Evolutionary conservation across 2,329 filamentous ascomycete species (phyloP), one percentile per base, ranked within the genome.

Genomic region (Scorias spongiosa): DNA sequence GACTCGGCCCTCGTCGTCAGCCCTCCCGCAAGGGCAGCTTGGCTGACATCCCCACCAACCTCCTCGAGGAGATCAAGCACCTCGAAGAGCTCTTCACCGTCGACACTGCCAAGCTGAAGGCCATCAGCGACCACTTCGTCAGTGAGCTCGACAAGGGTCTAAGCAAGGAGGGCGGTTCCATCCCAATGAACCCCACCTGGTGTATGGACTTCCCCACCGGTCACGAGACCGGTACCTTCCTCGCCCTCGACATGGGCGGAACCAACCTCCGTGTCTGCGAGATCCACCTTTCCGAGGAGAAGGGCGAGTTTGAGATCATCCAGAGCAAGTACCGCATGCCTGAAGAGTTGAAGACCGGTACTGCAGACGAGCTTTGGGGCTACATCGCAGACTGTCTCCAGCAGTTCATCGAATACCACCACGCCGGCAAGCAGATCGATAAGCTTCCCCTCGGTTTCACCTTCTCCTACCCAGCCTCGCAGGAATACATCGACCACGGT

Each of bases 121-220:
- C 81, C 52, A 88, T 98, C 58, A 89, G 86, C 37, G 72, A 84
- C 43, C 89, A 94, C 63, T 98, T 98, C 62, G 73, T 93, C 42
- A 74, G 73, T 29, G 91, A 98, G 70, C 76, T 98, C 44, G 75
- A 80, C 50, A 93, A 93, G 66, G 87, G 84, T 82, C 72, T 96
- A 43, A 83, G 75, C 44, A 81, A 87, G 46, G 81, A 93, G 66
- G 89, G 89, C 49, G 88, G 87, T 48, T 93, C 81, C 63, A 96
- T 98, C 64, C 88, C 89, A 47, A 95, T 96, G 89, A 95, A 95
- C 67, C 84, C 89, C 46, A 93, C 88, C 44, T 95, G 89, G 89
- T 87, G 93, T 50, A 87, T 93, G 78, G 76, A 76, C 40, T 86
- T 86, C 63, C 89, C 89, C 17, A 82, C 81, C 59, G 89, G 89